Conservation (phyloP, 148 eudicot genomes). For the Gaultheria prostrata region DNA sequence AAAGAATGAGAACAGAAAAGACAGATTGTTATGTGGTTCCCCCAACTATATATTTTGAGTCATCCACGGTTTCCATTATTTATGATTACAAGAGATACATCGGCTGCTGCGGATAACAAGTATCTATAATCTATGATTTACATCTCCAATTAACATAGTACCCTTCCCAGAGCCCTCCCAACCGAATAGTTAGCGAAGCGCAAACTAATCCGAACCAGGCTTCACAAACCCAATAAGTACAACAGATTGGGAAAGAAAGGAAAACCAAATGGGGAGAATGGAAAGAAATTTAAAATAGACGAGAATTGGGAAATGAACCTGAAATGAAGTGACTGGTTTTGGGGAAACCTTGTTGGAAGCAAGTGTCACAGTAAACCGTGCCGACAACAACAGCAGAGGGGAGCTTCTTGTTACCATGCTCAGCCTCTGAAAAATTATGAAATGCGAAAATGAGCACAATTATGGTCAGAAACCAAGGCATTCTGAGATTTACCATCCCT, state of each 20-base stretch:
- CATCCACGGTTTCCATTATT: too few relatives aligned
- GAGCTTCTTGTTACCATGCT: constrained; percentile 29
- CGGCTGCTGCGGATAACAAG: too few relatives aligned
- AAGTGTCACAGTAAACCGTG: constrained; percentile 70
- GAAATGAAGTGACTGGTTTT: constrained; percentile 58
- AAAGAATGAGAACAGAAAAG: too few relatives aligned
- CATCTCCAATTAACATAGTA: too few relatives aligned
- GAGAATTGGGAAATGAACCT: constrained; percentile 39
- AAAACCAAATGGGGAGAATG: not conserved
- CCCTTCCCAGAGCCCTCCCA: too few relatives aligned
- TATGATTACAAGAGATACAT: too few relatives aligned
- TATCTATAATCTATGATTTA: too few relatives aligned
- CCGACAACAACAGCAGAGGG: constrained; percentile 60
- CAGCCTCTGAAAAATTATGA: constrained; percentile 36
- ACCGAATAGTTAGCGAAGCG: too few relatives aligned
- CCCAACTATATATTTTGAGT: too few relatives aligned
- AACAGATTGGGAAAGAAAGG: not conserved
- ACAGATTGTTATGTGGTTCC: too few relatives aligned
- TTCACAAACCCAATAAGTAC: too few relatives aligned
- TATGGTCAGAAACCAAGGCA: constrained; percentile 30
- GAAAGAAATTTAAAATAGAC: not conserved
- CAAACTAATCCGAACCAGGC: too few relatives aligned
- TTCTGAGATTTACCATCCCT: constrained; percentile 11
- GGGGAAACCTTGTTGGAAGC: constrained; percentile 51
- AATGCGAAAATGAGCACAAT: constrained; percentile 38